A percentile compares a stretch with the other conserved stretches of the same genome.
Conservation (phyloP, 2,329 filamentous ascomycete species). For the Aspergillus felis region DNA sequence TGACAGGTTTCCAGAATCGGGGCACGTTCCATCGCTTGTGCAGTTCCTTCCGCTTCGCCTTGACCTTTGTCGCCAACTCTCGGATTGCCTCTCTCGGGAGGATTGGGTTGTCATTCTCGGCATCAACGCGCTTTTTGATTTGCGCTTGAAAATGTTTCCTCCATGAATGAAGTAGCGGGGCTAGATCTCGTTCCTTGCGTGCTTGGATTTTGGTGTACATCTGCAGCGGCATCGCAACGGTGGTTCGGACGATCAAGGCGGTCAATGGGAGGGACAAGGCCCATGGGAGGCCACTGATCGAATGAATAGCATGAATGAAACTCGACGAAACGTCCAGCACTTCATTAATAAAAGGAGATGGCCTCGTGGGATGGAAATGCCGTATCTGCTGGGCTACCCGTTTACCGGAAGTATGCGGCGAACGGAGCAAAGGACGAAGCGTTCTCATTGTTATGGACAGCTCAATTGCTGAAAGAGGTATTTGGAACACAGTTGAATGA, state of each 20-base stretch:
- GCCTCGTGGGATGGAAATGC: conserved; percentile 50
- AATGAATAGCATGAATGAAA: conserved; percentile 50
- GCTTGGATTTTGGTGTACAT: conserved; percentile 40
- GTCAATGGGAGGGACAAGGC: conserved; percentile 52
- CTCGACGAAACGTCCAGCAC: conserved; percentile 43
- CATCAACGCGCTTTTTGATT: background rate
- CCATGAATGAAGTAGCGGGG: conserved; percentile 43
- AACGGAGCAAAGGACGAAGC: conserved; percentile 8
- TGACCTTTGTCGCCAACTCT: conserved; percentile 20
- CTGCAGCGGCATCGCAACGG: conserved; percentile 47
- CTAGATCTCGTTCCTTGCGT: conserved; percentile 40
- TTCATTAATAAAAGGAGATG: conserved; percentile 40
- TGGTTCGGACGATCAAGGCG: conserved; percentile 48
- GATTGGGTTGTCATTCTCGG: conserved; percentile 7
- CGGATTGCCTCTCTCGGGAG: conserved; percentile 8
- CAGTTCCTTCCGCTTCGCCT: conserved; percentile 25
- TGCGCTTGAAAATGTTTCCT: conserved; percentile 13
- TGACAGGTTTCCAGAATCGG: conserved; percentile 29
- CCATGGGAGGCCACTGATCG: conserved; percentile 50
- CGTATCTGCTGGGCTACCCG: conserved; percentile 30
- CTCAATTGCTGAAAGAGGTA: background rate
- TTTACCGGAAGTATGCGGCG: conserved; percentile 2
- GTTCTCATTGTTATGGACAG: conserved; percentile 7
- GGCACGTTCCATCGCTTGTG: conserved; percentile 33
- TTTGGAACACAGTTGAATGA: background rate